A percentile compares a stretch with the other conserved stretches of the same genome.
These are phyloP conservation scores for Lodderomyces parapsilosis DNA, from an alignment of 1,139 yeast genomes.

Conservation along the genomic window DNA sequence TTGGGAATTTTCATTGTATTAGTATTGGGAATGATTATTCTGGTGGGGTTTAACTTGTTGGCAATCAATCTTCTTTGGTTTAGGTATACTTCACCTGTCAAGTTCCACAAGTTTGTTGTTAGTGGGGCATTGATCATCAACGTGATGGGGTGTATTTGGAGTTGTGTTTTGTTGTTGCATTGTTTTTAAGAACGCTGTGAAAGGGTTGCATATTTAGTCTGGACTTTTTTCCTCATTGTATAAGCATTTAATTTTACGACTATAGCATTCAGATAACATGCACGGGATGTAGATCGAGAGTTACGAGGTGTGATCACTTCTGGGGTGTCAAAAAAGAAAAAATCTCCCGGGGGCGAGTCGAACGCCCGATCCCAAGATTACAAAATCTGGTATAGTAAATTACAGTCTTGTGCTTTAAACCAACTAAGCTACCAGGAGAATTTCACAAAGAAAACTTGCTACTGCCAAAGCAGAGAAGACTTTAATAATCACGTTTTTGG, in stretches of 20 bases:
- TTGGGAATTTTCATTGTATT: conserved; percentile 34
- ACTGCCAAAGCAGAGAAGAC: neutral
- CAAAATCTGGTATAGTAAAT: conserved; percentile 40
- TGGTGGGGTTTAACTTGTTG: conserved; percentile 33
- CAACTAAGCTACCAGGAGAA: conserved; percentile 76
- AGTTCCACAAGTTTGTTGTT: conserved; percentile 25
- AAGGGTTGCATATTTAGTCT: neutral
- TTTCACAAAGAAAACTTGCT: neutral
- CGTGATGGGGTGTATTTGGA: conserved; percentile 25
- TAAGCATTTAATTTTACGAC: neutral
- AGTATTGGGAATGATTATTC: conserved; percentile 32
- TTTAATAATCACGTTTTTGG: neutral
- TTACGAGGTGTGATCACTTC: too few species aligned
- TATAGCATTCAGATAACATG: neutral
- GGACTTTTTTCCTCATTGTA: neutral
- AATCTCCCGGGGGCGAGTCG: conserved; percentile 82
- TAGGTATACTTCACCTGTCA: conserved; percentile 28
- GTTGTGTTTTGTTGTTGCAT: conserved; percentile 10
- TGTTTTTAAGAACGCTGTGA: neutral
- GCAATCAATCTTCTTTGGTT: conserved; percentile 32
- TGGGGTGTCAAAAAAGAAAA: conserved; percentile 27
- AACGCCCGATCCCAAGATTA: conserved; percentile 82
- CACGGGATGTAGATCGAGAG: neutral
- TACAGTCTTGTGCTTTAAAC: conserved; percentile 82
- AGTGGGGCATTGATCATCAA: conserved; percentile 34